Evolutionary conservation across 2,329 filamentous ascomycete species (phyloP).

Genomic region (Aspergillus sp.): DNA sequence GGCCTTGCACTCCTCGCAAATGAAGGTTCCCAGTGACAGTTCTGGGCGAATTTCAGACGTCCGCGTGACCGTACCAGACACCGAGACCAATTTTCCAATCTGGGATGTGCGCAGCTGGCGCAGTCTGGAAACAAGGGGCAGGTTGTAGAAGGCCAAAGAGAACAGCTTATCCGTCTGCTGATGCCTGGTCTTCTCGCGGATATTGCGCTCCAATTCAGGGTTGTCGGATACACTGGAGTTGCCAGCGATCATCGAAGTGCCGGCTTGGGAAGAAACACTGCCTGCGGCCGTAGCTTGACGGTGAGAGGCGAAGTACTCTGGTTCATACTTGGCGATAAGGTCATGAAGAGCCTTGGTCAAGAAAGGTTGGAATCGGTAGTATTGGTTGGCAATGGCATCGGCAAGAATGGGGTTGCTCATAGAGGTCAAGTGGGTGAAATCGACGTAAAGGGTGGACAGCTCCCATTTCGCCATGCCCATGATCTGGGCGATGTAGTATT

Average conservation of each 20-base stretch:
- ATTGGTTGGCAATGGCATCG: conserved; percentile 82
- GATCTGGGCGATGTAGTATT: conserved; percentile 68
- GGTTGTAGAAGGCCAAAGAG: conserved; percentile 87
- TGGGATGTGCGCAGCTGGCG: conserved; percentile 83
- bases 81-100: conserved; percentile 89
- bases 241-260: conserved; percentile 62
- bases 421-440: conserved; percentile 74
- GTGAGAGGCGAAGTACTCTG: conserved; percentile 90
- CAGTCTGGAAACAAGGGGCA: conserved; percentile 82
- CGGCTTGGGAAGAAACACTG: conserved; percentile 66
- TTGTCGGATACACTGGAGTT: conserved; percentile 65
- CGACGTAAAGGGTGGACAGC: conserved; percentile 67
- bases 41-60: conserved; percentile 97
- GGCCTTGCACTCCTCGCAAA: conserved; percentile 82
- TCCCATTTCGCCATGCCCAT: conserved; percentile 62
- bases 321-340: conserved; percentile 91
- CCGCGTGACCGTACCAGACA: conserved; percentile 93
- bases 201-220: conserved; percentile 54
- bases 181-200: conserved; percentile 72
- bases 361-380: conserved; percentile 94
- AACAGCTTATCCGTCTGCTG: conserved; percentile 98
- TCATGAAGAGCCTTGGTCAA: conserved; percentile 86
- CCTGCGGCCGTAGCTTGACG: conserved; percentile 66
- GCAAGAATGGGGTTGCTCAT: conserved; percentile 79
- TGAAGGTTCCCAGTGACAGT: conserved; percentile 86